These are phyloP conservation scores for Nannochloropsis gaditana DNA, from an alignment of 108 stramenopile genomes.

Conservation along the genomic window DNA sequence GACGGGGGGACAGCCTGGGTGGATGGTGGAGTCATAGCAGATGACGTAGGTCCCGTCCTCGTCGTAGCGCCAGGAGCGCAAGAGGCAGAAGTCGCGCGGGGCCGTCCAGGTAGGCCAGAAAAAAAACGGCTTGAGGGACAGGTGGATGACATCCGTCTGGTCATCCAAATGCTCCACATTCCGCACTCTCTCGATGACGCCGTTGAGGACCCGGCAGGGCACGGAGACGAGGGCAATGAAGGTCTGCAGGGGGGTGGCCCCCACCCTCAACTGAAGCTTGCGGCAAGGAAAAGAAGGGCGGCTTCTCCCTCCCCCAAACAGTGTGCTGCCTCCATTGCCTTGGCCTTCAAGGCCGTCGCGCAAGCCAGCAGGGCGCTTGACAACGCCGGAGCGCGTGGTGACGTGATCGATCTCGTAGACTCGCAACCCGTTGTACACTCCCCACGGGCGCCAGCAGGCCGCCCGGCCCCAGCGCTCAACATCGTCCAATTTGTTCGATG, in stretches of 20 bases:
- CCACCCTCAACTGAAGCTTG: conserved; percentile 18
- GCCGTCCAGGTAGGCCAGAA: conserved; percentile 79
- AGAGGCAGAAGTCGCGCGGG: conserved; percentile 76
- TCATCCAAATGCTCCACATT: conserved; percentile 77
- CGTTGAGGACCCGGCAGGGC: conserved; percentile 25
- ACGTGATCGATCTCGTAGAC: not conserved
- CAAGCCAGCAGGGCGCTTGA: not conserved
- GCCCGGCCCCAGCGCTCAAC: not conserved
- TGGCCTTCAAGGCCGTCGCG: not conserved
- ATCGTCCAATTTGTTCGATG: not conserved
- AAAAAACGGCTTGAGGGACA: conserved; percentile 70
- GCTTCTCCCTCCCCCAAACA: not conserved
- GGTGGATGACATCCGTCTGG: conserved; percentile 76
- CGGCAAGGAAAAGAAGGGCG: not conserved
- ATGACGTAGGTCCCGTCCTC: conserved; percentile 77
- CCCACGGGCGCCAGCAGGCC: conserved; percentile 15
- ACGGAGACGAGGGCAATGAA: conserved; percentile 41
- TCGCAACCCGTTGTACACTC: not conserved
- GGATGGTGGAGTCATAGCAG: conserved; percentile 68
- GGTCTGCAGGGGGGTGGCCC: conserved; percentile 36
- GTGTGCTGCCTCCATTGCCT: not conserved
- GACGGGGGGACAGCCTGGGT: conserved; percentile 64
- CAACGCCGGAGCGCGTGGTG: not conserved
- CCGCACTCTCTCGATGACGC: conserved; percentile 51
- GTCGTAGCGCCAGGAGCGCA: conserved; percentile 78